phyloP scores from a whole-genome alignment of 495 filamentous ascomycete genomes.

The Lophiotrema nucula region DNA sequence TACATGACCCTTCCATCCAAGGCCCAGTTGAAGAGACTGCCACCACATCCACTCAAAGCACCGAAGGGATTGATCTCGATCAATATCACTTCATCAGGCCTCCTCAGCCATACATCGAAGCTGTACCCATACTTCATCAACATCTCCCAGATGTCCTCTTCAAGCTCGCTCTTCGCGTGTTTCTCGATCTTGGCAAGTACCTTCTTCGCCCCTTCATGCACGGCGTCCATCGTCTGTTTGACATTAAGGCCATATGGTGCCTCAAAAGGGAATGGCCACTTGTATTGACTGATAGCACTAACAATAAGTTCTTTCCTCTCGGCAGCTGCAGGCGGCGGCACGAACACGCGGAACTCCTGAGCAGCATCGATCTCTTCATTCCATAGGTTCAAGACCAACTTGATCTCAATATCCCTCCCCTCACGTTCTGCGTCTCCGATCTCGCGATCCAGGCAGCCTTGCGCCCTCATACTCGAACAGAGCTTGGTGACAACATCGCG shows the following conservation, averaged over 20 bases:
- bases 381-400: not conserved
- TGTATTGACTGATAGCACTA: constrained; percentile 1
- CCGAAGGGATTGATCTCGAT: constrained; percentile 7
- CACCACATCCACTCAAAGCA: constrained; percentile 1
- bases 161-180: not conserved
- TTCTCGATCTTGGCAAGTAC: not conserved
- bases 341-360: not conserved
- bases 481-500: not conserved
- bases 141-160: not conserved
- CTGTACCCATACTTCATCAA: not conserved
- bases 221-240: not conserved
- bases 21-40: constrained; percentile 1
- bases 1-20: not conserved
- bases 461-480: not conserved
- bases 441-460: not conserved
- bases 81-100: not conserved
- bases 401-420: not conserved
- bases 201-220: not conserved
- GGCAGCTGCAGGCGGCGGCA: not conserved
- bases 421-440: not conserved
- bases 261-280: not conserved
- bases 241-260: not conserved
- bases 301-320: not conserved
- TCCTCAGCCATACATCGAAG: not conserved
- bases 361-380: not conserved